Percentiles rank a stretch among this genome's conserved stretches.
Evolutionary conservation across 257 asterid genomes (phyloP).

Genomic region (Nicotiana undulata): DNA sequence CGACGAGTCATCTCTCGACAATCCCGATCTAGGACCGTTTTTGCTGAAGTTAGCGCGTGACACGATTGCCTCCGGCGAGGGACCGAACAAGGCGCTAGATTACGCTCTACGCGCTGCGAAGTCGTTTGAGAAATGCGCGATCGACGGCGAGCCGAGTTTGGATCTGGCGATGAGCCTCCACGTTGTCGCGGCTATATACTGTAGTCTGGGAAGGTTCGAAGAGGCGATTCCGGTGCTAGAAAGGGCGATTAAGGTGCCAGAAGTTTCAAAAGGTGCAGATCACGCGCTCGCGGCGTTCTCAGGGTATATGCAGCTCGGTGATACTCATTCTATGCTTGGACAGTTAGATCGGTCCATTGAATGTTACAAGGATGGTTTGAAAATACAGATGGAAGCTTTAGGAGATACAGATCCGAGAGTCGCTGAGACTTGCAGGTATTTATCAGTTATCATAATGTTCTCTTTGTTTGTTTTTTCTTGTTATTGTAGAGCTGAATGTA

Average conservation of each 20-base stretch:
- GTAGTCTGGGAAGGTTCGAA: slow-evolving; percentile 83
- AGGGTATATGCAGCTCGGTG: slow-evolving; percentile 93
- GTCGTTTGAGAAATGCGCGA: slow-evolving; percentile 73
- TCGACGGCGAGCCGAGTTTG: slow-evolving; percentile 72
- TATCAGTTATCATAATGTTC: not conserved
- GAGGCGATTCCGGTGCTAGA: slow-evolving; percentile 92
- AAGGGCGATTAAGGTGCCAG: slow-evolving; percentile 84
- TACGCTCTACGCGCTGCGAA: slow-evolving; percentile 81
- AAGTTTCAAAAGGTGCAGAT: slow-evolving; percentile 78
- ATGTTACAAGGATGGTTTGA: slow-evolving; percentile 78
- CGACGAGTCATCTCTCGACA: slow-evolving; percentile 76
- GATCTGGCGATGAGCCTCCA: slow-evolving; percentile 95
- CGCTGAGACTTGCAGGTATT: slow-evolving; percentile 89
- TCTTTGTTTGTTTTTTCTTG: too few species aligned
- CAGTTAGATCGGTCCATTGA: slow-evolving; percentile 86
- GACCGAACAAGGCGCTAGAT: slow-evolving; percentile 76
- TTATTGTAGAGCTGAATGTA: not conserved
- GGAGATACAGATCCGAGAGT: slow-evolving; percentile 94
- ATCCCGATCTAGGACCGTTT: slow-evolving; percentile 99
- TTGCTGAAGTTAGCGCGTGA: slow-evolving; percentile 80
- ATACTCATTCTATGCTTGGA: slow-evolving; percentile 96
- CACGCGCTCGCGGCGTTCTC: slow-evolving; percentile 94
- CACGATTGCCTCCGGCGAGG: slow-evolving; percentile 89
- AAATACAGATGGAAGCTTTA: slow-evolving; percentile 86
- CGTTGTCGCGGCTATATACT: slow-evolving; percentile 95